Base-by-base conservation (phyloP, 768 basidiomycete species). In the Lenzites betulinus region DNA sequence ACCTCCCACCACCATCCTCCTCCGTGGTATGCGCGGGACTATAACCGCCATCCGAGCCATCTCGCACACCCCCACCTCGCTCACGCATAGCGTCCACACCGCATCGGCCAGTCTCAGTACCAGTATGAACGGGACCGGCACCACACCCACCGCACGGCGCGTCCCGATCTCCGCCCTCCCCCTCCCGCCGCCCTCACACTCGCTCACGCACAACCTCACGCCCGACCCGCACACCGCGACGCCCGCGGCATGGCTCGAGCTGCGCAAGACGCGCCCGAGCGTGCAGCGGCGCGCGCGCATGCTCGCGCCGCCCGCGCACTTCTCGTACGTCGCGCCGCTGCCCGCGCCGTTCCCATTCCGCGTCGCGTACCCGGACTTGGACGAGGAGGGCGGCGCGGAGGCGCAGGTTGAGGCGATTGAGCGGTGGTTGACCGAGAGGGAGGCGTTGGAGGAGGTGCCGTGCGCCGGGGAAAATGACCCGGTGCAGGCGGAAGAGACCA, bases 271-370 rank as follows among this genome's bases (percentile, higher is more conserved):
- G 51, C 77, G 72, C 2, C 91, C 92, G 0, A 89, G 85, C 68
- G 62, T 87, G 22, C 90, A 90, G 70, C 84, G 90, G 20, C 82
- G 91, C 55, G 80, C 88, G 38, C 82, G 88, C 59, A 76, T 91
- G 1, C 75, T 90, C 18, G 73, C 81, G 0, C 69, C 78, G 0
- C 71, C 79, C 41, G 81, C 82, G 4, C 93, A 95, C 71, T 95
- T 86, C 74, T 83, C 89, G n/a, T 86, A 87, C 69, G 87, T 93
- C 55, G 81, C 90, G 3, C 95, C 96, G 0, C 82, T 93, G 63
- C 92, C 93, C 9, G 61, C 90, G 0, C 76, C 87, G 2, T 98
- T 97, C 73, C 96, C 95, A 0, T 93, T 89, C 72, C 77, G 85
- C 33, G 85, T 96, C 25, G 76, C 80, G 50, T 63, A 58, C 36